phyloP scores from a whole-genome alignment of 495 filamentous ascomycete species.

The Neurospora africana region DNA sequence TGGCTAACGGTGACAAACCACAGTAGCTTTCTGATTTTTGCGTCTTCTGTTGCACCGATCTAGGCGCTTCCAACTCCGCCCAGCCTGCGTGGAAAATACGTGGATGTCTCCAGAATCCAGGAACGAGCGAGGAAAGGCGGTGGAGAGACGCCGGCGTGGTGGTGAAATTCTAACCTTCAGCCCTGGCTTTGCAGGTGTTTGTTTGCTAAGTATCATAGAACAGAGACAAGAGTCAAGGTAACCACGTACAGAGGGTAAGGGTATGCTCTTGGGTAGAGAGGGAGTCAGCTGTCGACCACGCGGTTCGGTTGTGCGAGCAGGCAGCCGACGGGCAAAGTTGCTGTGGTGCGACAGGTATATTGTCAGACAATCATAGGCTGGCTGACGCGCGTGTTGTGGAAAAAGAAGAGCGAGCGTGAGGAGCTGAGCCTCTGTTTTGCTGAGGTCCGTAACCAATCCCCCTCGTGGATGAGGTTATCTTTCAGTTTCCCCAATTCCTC shows the following conservation, averaged over 20 bases:
- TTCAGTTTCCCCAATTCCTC: too few relatives aligned
- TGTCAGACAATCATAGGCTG: background rate
- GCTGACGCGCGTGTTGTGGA: background rate
- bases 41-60: background rate
- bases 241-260: background rate
- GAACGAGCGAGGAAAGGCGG: background rate
- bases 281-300: background rate
- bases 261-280: background rate
- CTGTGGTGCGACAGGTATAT: background rate
- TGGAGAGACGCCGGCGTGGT: background rate
- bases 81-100: background rate
- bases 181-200: background rate
- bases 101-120: background rate
- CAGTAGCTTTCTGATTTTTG: background rate
- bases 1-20: background rate
- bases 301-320: background rate
- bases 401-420: background rate
- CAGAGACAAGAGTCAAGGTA: background rate
- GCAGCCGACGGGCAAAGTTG: background rate
- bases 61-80: background rate
- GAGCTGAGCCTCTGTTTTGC: background rate
- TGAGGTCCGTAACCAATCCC: background rate
- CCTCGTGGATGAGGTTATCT: background rate
- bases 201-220: background rate
- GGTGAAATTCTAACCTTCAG: background rate